A percentile compares a stretch with the other conserved stretches of the same genome.
Conservation (phyloP, 306 rosid genomes). For the Begonia fuchsioides region DNA sequence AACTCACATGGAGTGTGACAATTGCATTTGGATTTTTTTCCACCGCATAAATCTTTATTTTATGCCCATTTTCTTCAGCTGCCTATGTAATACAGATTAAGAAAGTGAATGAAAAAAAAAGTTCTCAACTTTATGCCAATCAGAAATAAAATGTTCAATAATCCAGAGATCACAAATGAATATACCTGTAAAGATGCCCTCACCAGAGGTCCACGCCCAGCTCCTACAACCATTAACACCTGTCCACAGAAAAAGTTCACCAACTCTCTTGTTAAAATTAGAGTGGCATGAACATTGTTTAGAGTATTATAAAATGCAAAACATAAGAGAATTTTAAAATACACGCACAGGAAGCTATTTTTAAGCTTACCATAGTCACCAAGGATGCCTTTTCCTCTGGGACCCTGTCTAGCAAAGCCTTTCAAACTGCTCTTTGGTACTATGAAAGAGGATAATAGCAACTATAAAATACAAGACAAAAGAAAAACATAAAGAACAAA, state of each 20-base stretch:
- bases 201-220: constrained; percentile 99
- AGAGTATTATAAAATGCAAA: constrained; percentile 1
- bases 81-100: constrained; percentile 40
- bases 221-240: constrained; percentile 99
- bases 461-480: background rate
- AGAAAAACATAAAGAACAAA: background rate
- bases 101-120: constrained; percentile 1
- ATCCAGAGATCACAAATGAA: constrained; percentile 1
- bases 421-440: constrained; percentile 76
- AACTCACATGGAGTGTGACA: constrained; percentile 82
- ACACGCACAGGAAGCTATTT: too few species aligned
- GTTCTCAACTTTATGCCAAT: background rate
- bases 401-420: constrained; percentile 77
- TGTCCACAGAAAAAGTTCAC: constrained; percentile 13
- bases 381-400: constrained; percentile 56
- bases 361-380: constrained; percentile 38
- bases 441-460: constrained; percentile 11
- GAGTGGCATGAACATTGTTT: background rate
- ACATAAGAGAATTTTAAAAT: background rate
- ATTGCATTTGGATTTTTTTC: constrained; percentile 99
- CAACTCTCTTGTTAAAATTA: background rate
- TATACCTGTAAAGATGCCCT: constrained; percentile 83
- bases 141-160: background rate
- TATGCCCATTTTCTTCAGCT: constrained; percentile 83
- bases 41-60: constrained; percentile 73